phyloP scores from a whole-genome alignment of 257 asterid species.

The Scutellaria galericulata region DNA sequence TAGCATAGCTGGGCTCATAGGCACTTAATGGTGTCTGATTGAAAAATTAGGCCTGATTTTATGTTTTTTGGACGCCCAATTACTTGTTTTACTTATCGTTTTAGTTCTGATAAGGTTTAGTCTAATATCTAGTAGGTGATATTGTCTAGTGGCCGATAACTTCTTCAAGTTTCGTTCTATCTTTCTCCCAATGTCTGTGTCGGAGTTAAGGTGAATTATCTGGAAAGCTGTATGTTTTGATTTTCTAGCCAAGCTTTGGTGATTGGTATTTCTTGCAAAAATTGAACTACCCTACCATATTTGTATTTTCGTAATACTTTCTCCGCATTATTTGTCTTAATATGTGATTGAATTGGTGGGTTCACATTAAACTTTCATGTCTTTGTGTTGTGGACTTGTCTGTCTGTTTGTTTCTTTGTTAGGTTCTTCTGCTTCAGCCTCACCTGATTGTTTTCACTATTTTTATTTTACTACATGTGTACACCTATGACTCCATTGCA shows the following conservation, averaged over 20 bases:
- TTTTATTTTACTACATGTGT: conserved; percentile 17
- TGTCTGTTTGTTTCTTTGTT: conserved; percentile 2
- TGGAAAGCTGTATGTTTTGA: neutral
- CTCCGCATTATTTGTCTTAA: conserved; percentile 29
- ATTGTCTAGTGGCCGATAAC: conserved; percentile 12
- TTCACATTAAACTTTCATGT: conserved; percentile 8
- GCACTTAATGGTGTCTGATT: conserved; percentile 5
- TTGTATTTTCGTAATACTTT: neutral
- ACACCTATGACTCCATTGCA: conserved; percentile 3
- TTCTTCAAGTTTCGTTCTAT: conserved; percentile 8
- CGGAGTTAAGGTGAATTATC: conserved; percentile 8
- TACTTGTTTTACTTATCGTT: neutral
- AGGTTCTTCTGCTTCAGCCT: conserved; percentile 3
- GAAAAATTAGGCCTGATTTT: conserved; percentile 26
- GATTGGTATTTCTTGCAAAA: conserved; percentile 14
- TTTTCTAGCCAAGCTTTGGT: conserved; percentile 15
- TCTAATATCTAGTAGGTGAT: conserved; percentile 21
- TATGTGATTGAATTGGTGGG: neutral
- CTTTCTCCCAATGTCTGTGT: conserved; percentile 33
- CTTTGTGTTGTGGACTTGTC: conserved; percentile 12
- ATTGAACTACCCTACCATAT: neutral
- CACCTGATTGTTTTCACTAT: conserved; percentile 6
- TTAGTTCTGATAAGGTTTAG: neutral
- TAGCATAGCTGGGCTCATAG: neutral
- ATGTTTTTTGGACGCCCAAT: neutral